Base-by-base conservation (phyloP, 495 filamentous ascomycete species). In the Aspergillus biplanus region DNA sequence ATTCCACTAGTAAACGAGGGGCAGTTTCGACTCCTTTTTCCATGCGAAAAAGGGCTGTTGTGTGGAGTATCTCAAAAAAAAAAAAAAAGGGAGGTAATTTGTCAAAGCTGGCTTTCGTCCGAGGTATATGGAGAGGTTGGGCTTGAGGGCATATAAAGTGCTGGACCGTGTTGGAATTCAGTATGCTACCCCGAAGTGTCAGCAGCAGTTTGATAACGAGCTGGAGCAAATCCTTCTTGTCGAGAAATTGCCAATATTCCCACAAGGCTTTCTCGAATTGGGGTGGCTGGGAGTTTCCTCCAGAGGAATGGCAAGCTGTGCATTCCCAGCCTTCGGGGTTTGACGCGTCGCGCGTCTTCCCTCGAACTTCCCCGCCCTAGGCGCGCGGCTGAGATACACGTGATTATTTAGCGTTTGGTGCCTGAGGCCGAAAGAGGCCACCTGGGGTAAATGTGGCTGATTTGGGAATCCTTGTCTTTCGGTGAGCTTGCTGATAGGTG, bases 361-460 rank as follows among this genome's bases (percentile, higher is more conserved):
- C 32, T 37, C 47, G 3, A 9, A 5, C 4, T n/a, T 53, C 50
- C 32, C 18, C 52, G 34, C 33, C 35, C 33, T 34, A 62, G 57
- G 58, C 66, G 62, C 66, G 66, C 62, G 59, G 55, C 34, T 59
- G 58, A 42, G 27, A 13, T 6, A 6, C 65, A 67, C 65, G 65
- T 67, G 65, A 61, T 5, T 15, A 9, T 27, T n/a, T 56, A 58
- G 46, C 46, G 32, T 34, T 32, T 11, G 34, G 56, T 39, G 62
- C 52, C 60, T 61, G 12, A 65, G 59, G 57, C 54, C 18, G 60
- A 53, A 64, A 66, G 65, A 67, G 59, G 63, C 68, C 68, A 70
- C 65, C 62, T 70, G 62, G 64, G n/a, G 37, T 12, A 33, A n/a
- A 11, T 48, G 42, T 39, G 48, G 58, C 42, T 32, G 13, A 21